Evolutionary conservation across 1,139 yeast species (phyloP).

Genomic region (Suzukiozyma palmioleophila): DNA sequence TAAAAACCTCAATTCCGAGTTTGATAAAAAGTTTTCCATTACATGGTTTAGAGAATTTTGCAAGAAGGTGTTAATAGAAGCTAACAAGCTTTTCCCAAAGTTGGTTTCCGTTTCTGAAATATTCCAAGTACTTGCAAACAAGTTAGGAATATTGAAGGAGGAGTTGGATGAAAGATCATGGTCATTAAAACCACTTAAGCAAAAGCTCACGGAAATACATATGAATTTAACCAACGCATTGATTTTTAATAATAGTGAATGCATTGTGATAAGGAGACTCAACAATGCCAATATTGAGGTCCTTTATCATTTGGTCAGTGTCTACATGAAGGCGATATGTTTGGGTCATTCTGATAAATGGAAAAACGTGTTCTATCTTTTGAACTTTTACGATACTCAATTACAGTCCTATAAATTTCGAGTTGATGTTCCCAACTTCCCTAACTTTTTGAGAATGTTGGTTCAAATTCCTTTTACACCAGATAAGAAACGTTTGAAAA

Average conservation of each 20-base stretch:
- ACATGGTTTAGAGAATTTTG: conserved; percentile 27
- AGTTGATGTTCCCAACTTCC: conserved; percentile 8
- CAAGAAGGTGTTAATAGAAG: conserved; percentile 19
- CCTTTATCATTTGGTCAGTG: conserved; percentile 27
- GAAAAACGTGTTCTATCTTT: conserved; percentile 21
- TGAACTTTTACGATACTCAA: conserved; percentile 18
- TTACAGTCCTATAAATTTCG: conserved; percentile 18
- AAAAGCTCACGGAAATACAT: conserved; percentile 24
- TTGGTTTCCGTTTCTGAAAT: conserved; percentile 13
- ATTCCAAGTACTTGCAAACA: conserved; percentile 21
- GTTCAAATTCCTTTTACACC: conserved; percentile 1
- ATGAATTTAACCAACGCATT: conserved; percentile 23
- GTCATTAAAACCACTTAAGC: conserved; percentile 19
- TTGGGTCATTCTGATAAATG: conserved; percentile 23
- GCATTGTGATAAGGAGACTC: conserved; percentile 20
- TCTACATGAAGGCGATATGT: conserved; percentile 23
- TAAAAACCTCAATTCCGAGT: conserved; percentile 24
- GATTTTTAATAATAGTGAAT: conserved; percentile 17
- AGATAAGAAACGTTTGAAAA: not conserved
- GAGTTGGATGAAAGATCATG: conserved; percentile 24
- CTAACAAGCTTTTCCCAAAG: conserved; percentile 20
- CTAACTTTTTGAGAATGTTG: conserved; percentile 8
- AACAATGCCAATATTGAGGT: conserved; percentile 18
- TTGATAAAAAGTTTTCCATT: conserved; percentile 22
- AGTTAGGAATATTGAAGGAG: conserved; percentile 26